A percentile compares a stretch with the other conserved stretches of the same genome.
These are phyloP conservation scores for Mallotus nudiflorus DNA, from an alignment of 345 rosid species.

Conservation along the genomic window DNA sequence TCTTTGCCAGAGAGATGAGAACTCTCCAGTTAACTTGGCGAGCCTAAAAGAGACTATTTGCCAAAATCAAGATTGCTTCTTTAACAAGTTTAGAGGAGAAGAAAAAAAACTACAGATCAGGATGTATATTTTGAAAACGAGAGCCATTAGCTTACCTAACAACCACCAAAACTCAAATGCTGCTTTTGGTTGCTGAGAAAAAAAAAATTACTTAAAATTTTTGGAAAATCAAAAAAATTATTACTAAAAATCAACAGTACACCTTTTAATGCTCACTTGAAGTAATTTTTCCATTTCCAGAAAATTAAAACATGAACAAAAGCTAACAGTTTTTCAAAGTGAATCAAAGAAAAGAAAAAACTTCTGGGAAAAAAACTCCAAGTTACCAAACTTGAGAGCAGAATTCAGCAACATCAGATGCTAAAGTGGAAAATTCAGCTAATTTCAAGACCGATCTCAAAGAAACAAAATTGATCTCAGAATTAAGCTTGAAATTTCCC, in stretches of 20 bases:
- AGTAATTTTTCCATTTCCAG: conserved; percentile 28
- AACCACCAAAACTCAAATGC: conserved; percentile 34
- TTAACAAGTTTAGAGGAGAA: background rate
- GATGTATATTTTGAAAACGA: conserved; percentile 24
- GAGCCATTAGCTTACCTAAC: conserved; percentile 38
- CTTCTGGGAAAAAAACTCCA: background rate
- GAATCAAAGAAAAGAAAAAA: background rate
- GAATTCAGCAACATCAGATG: background rate
- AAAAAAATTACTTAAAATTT: background rate
- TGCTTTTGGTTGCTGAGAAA: conserved; percentile 29
- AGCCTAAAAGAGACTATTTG: background rate
- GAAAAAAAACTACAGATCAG: conserved; percentile 1
- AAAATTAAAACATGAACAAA: conserved; percentile 15
- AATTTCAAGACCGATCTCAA: conserved; percentile 26
- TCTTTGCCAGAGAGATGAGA: background rate
- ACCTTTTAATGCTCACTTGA: conserved; percentile 20
- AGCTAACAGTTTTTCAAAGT: background rate
- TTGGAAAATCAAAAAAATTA: background rate
- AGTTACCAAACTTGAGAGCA: conserved; percentile 10
- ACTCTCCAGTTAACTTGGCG: conserved; percentile 10
- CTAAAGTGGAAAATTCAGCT: background rate
- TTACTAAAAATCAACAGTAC: background rate
- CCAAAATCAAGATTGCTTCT: conserved; percentile 5
- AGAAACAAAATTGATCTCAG: conserved; percentile 3
- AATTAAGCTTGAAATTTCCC: conserved; percentile 1